Evolutionary conservation across 1,284 basidiomycete species (phyloP), one percentile per base, ranked within the genome.

Genomic region (Puccinia novopanici): DNA sequence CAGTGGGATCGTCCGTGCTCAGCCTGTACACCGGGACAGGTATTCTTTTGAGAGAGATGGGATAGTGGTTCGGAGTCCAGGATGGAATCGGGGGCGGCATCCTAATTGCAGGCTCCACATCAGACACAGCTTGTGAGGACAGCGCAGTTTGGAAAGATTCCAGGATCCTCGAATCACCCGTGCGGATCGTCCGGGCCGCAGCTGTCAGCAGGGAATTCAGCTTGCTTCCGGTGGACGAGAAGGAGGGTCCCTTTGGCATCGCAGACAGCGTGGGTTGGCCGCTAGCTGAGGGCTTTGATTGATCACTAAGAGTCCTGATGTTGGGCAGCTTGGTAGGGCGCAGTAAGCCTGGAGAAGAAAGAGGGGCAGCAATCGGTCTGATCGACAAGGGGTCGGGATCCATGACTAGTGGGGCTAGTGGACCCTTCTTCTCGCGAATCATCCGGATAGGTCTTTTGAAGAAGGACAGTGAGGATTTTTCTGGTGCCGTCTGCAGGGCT

Each of bases 381-480:
- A 30, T 54, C 8, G 40, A 48, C 22, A 48, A 19, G 17, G 40
- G 19, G 30, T 54, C 30, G 15, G 9, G 2, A 37, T 54, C 45
- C 10, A 71, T 24, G 17, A 71, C 10, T 12, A 71, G 24, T 34
- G 48, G 45, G 30, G 48, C 45, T 9, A 48, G 68, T 2, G 48
- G 68, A 12, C 42, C 45, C 19, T 71, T 71, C 24, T 71, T 71
- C 30, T 71, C 68, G 45, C 68, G 42, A n/a, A 50, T 71, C 68
- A 71, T 54, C 24, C 68, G 42, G 19, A 71, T 71, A 4, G 68
- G 68, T 71, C 68, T 50, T 50, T 71, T 71, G 68, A 71, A 71
- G 27, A 71, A 71, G 19, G 68, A 71, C 24, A 71, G 19, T 30
- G 65, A 0, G 12, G 65, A 68, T 50, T 68, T 68, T 48, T 68